phyloP scores from a whole-genome alignment of 2,329 filamentous ascomycete genomes.

The Coleophoma eucalyptorum region DNA sequence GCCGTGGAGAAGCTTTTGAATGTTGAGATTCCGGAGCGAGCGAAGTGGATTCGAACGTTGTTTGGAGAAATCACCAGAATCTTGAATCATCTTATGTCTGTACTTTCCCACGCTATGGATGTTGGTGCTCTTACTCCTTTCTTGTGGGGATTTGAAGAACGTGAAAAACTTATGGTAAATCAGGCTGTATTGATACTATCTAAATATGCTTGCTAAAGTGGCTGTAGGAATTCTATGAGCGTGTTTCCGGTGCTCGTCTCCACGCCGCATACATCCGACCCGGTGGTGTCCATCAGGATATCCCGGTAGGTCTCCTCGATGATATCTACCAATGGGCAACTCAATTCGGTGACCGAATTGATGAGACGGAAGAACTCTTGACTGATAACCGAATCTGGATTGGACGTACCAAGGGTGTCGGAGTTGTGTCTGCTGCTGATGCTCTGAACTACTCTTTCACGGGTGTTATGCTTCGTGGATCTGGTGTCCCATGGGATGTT shows the following conservation, averaged over 20 bases:
- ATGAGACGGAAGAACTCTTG: slow-evolving; percentile 97
- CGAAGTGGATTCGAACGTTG: slow-evolving; percentile 94
- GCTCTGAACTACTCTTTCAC: slow-evolving; percentile 97
- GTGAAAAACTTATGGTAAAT: slow-evolving; percentile 97
- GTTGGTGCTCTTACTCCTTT: slow-evolving; percentile 97
- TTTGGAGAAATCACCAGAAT: slow-evolving; percentile 94
- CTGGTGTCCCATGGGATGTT: slow-evolving; percentile 92
- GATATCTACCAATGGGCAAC: slow-evolving; percentile 99
- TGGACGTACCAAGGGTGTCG: slow-evolving; percentile 83
- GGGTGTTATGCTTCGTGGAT: slow-evolving; percentile 96
- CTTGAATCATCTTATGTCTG: slow-evolving; percentile 96
- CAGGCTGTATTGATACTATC: slow-evolving; percentile 12
- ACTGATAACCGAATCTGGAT: slow-evolving; percentile 99
- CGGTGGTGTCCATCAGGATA: slow-evolving; percentile 92
- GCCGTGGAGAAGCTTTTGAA: slow-evolving; percentile 98
- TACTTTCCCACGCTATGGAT: slow-evolving; percentile 97
- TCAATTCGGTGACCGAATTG: slow-evolving; percentile 96
- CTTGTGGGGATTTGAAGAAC: slow-evolving; percentile 98
- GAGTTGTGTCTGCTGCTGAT: slow-evolving; percentile 85
- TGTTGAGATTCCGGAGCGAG: slow-evolving; percentile 89
- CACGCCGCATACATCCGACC: slow-evolving; percentile 97
- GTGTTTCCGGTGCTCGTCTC: slow-evolving; percentile 94
- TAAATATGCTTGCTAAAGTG: slow-evolving; percentile 12
- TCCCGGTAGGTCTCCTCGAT: slow-evolving; percentile 89
- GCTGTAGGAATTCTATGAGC: slow-evolving; percentile 94